Conservation (phyloP, 371 early-diverging fungal species). For the Cokeromyces recurvatus region DNA sequence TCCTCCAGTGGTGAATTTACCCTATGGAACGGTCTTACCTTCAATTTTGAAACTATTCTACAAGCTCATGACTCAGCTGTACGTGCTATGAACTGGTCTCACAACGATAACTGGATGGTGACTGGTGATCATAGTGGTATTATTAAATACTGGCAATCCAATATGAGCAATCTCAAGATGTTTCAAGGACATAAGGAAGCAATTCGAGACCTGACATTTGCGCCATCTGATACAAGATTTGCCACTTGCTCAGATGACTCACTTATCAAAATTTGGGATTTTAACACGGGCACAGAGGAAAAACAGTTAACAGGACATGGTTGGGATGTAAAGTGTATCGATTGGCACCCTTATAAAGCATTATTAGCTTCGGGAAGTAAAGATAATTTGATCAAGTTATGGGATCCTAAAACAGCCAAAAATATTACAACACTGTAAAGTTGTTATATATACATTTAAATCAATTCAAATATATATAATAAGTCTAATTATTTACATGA, state of each 20-base stretch:
- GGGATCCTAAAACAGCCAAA: constrained; percentile 97
- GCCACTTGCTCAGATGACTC: constrained; percentile 98
- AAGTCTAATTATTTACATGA: too few species aligned
- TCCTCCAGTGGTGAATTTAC: constrained; percentile 99
- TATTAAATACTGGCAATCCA: constrained; percentile 99
- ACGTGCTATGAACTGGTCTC: constrained; percentile 97
- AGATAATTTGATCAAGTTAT: constrained; percentile 97
- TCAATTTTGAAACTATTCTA: constrained; percentile 99
- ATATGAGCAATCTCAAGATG: constrained; percentile 97
- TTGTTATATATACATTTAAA: not conserved
- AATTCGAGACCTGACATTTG: constrained; percentile 82
- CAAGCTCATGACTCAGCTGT: constrained; percentile 98
- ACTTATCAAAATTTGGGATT: constrained; percentile 97
- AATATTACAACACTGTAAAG: constrained; percentile 87
- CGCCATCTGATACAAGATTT: constrained; percentile 86
- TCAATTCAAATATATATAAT: not conserved
- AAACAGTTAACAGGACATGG: constrained; percentile 90
- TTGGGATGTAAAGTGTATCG: constrained; percentile 98
- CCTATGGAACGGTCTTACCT: constrained; percentile 98
- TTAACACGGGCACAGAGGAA: constrained; percentile 89
- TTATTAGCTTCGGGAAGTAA: constrained; percentile 98
- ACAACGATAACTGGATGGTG: constrained; percentile 95
- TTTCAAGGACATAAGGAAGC: constrained; percentile 93
- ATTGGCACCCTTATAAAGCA: constrained; percentile 98
- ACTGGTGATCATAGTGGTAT: constrained; percentile 95